These are phyloP conservation scores for Lactarius trivialis DNA, from an alignment of 768 basidiomycete genomes.

Conservation along the genomic window DNA sequence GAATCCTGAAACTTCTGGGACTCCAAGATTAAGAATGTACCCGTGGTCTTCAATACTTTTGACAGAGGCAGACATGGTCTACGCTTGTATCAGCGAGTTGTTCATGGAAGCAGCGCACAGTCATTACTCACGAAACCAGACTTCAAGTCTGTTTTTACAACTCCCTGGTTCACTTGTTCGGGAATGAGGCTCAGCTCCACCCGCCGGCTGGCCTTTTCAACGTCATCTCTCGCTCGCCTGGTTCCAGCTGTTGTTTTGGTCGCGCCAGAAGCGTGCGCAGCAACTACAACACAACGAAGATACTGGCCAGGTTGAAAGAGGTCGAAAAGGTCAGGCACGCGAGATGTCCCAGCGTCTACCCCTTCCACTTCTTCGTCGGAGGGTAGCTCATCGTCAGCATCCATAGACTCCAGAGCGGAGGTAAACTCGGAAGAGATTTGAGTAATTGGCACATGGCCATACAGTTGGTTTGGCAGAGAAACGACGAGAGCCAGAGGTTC, in stretches of 20 bases:
- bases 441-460: constrained; percentile 91
- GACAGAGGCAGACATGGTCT: constrained; percentile 73
- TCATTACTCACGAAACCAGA: constrained; percentile 59
- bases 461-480: constrained; percentile 92
- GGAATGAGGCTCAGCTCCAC: constrained; percentile 84
- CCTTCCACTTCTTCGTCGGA: constrained; percentile 45
- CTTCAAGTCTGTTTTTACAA: constrained; percentile 71
- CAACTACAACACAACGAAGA: constrained; percentile 69
- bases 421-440: constrained; percentile 82
- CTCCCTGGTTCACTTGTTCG: constrained; percentile 74
- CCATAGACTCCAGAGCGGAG: constrained; percentile 55
- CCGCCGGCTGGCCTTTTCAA: constrained; percentile 59
- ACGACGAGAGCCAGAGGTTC: constrained; percentile 86
- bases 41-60: constrained; percentile 92
- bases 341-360: constrained; percentile 27
- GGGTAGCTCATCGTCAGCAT: constrained; percentile 40
- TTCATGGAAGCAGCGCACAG: constrained; percentile 1
- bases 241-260: constrained; percentile 46
- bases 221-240: constrained; percentile 60
- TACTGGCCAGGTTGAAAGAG: constrained; percentile 86
- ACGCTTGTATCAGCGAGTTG: constrained; percentile 6
- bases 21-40: constrained; percentile 80
- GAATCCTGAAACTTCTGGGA: constrained; percentile 77
- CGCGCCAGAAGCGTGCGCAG: constrained; percentile 60
- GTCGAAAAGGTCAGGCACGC: constrained; percentile 61